A percentile compares a stretch with the other conserved stretches of the same genome.
Evolutionary conservation across 345 rosid species (phyloP).

Genomic region (Camelina laxa): DNA sequence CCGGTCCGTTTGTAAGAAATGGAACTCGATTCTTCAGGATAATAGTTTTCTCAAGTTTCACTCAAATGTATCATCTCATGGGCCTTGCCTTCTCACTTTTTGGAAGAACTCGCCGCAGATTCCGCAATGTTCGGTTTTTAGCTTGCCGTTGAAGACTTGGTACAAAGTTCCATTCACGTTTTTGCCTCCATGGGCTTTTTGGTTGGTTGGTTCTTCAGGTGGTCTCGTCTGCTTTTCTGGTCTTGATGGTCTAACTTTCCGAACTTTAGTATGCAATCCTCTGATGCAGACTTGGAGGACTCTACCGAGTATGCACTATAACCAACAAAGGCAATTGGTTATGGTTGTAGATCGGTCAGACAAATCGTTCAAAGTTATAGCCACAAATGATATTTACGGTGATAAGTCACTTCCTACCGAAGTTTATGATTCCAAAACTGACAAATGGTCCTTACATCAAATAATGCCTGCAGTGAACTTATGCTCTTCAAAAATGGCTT

Average conservation of each 20-base stretch:
- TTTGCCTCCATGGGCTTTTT: conserved; percentile 93
- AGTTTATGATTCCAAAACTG: conserved; percentile 85
- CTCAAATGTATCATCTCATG: conserved; percentile 65
- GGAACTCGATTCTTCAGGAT: conserved; percentile 94
- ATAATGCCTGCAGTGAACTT: conserved; percentile 95
- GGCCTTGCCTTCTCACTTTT: conserved; percentile 89
- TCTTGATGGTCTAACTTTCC: conserved; percentile 81
- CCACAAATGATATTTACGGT: conserved; percentile 85
- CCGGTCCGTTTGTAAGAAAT: conserved; percentile 80
- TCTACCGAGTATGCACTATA: conserved; percentile 83
- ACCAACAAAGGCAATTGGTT: conserved; percentile 86
- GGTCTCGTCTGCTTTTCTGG: conserved; percentile 96
- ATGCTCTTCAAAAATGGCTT: conserved; percentile 95
- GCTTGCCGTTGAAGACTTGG: conserved; percentile 91
- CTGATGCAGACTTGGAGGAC: conserved; percentile 83
- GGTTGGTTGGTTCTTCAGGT: conserved; percentile 93
- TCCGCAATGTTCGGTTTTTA: conserved; percentile 88
- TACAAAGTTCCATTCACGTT: conserved; percentile 85
- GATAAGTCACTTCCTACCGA: conserved; percentile 91
- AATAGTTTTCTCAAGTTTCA: conserved; percentile 86
- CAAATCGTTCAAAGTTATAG: conserved; percentile 84
- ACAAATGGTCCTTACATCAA: conserved; percentile 79
- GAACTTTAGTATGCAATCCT: conserved; percentile 86
- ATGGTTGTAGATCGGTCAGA: conserved; percentile 82
- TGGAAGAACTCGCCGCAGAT: conserved; percentile 91